Evolutionary conservation across 2,329 filamentous ascomycete genomes (phyloP).

Genomic region (Beauveria rudraprayagi): DNA sequence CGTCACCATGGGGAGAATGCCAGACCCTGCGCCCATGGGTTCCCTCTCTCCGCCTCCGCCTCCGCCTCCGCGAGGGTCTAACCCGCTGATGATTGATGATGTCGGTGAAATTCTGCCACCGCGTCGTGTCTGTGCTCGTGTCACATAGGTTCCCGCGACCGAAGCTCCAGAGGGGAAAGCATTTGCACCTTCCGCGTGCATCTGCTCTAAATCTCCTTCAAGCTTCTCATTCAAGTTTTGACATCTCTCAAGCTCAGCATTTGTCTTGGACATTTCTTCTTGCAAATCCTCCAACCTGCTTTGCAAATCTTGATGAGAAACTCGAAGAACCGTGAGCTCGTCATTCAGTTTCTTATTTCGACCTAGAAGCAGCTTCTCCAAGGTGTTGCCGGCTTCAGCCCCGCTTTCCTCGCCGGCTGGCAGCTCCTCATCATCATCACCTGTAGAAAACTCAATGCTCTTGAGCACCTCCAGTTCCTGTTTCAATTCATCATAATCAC

Average conservation of each 20-base stretch:
- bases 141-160: slow-evolving; percentile 84
- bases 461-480: slow-evolving; percentile 94
- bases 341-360: slow-evolving; percentile 96
- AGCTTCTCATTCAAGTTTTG: slow-evolving; percentile 80
- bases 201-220: slow-evolving; percentile 80
- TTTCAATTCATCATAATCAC: slow-evolving; percentile 93
- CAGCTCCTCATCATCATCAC: slow-evolving; percentile 72
- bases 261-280: slow-evolving; percentile 74
- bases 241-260: slow-evolving; percentile 77
- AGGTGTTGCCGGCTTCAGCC: slow-evolving; percentile 57
- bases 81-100: slow-evolving; percentile 97
- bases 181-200: slow-evolving; percentile 79
- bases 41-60: slow-evolving; percentile 40
- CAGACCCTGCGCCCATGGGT: slow-evolving; percentile 65
- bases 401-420: slow-evolving; percentile 31
- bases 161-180: slow-evolving; percentile 84
- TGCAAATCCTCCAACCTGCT: slow-evolving; percentile 70
- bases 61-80: slow-evolving; percentile 56
- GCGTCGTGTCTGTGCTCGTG: slow-evolving; percentile 51
- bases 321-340: slow-evolving; percentile 83
- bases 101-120: slow-evolving; percentile 75
- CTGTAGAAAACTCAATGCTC: slow-evolving; percentile 93
- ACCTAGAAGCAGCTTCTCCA: slow-evolving; percentile 84
- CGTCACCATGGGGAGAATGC: slow-evolving; percentile 95
- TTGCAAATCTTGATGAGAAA: slow-evolving; percentile 90